Base-by-base conservation (phyloP, 2,329 filamentous ascomycete species). In the Corniculantispora saksenae region DNA sequence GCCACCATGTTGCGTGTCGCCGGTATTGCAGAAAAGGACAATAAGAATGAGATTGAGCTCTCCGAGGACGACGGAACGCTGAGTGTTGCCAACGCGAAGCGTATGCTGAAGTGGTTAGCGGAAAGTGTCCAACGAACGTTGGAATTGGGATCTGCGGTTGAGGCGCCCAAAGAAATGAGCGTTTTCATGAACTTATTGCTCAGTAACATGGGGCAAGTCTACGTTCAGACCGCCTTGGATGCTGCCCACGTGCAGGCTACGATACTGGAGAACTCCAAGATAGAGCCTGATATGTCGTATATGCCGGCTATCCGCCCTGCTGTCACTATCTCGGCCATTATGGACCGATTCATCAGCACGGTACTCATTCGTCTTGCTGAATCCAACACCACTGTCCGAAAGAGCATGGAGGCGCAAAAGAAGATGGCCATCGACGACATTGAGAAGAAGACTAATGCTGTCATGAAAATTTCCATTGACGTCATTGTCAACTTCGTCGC, bases 81-180 rank as follows among this genome's bases (percentile, higher is more conserved):
- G 29, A 94, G 89, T 70, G 83, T 96, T 5, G 83, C 88, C n/a
- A 93, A 91, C 75, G 92, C 94, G n/a, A 98, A 98, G 79, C 87
- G 95, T 65, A 99, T 99, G 94, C 85, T 99, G 66, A 96, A 92
- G 75, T 99, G 95, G 95, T 82, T 99, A 48, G 95, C 95, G 2
- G 95, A 99, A 81, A 93, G 92, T 67, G 94, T 99, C 27, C 91
- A 95, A 47, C 86, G 95, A 68, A 93, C 93, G 0, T 83, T 99
- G 12, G 95, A 99, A 76, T 83, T 99, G n/a, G 93, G 92, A 27
- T 90, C 92, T 27, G 89, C 89, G 60, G 90, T 86, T 65, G 95
- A 99, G 71, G 97, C 93, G 5, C 93, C 95, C 19, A 98, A 97
- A 76, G 95, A 99, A 76, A 92, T 98, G 64, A 91, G 90, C 54